Evolutionary conservation across 2,329 filamentous ascomycete genomes (phyloP), one percentile per base, ranked within the genome.

Genomic region (Didymella segeticola): DNA sequence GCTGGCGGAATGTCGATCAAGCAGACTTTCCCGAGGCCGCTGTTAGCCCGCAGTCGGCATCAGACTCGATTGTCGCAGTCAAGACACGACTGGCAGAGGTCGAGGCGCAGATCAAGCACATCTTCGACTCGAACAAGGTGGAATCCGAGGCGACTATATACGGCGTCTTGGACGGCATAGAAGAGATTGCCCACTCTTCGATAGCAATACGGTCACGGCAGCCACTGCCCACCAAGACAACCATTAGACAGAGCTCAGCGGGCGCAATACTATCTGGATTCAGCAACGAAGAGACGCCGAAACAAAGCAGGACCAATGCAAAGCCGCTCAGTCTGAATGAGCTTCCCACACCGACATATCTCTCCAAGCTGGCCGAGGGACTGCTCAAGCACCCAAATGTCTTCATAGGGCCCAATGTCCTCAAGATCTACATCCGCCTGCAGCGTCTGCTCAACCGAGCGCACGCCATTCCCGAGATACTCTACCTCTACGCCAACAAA

Each of bases 401-500:
- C 41, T 90, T 92, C 76, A 89, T 98, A 69, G 89, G 90, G 4
- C 85, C 88, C 8, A 79, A 83, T 25, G 79, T 93, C 27, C 84
- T 98, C 31, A 80, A 83, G 52, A 75, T 84, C 62, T 98, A 97
- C 74, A 87, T 96, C 57, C 81, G 84, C 30, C 85, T 91, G 37
- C 91, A 96, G 72, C 82, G 87, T 23, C 82, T 87, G 10, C 83
- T 98, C 36, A 84, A 86, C 57, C 86, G 83, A 51, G 87, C 91
- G 2, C 85, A 90, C 60, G 87, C 89, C 37, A 84, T 98, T 58
- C 91, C 93, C 6, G 84, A 88, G 55, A 85, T 92, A 34, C 89
- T 99, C 68, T 79, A 87, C 50, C 82, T 97, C 47, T 98, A 93
- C 72, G 90, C 91, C 42, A 85, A 85, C 63, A 99, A 98, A 75